Percentiles rank a stretch among this genome's conserved stretches.
Evolutionary conservation across 768 basidiomycete genomes (phyloP).

Genomic region (Solioccasus polychromus): DNA sequence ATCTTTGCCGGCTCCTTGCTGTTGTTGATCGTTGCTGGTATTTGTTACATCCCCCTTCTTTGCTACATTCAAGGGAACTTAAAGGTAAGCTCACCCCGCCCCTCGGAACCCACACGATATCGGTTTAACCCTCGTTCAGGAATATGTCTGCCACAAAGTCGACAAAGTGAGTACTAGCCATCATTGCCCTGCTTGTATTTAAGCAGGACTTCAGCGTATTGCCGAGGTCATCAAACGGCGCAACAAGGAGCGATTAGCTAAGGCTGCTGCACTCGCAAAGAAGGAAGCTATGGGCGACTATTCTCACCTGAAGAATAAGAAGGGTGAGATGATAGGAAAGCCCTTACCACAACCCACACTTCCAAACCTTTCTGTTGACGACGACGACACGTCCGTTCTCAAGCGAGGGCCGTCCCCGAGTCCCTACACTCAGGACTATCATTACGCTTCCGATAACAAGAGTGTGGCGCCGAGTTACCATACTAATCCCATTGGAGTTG

Average conservation of each 20-base stretch:
- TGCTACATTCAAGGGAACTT: slow-evolving; percentile 96
- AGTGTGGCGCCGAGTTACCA: slow-evolving; percentile 36
- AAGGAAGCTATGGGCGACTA: slow-evolving; percentile 91
- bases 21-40: slow-evolving; percentile 76
- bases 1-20: slow-evolving; percentile 84
- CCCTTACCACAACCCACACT: slow-evolving; percentile 92
- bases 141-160: slow-evolving; percentile 98
- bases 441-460: slow-evolving; percentile 50
- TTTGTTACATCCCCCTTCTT: slow-evolving; percentile 91
- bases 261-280: slow-evolving; percentile 78
- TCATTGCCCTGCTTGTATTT: slow-evolving; percentile 8
- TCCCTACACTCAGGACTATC: slow-evolving; percentile 54
- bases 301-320: slow-evolving; percentile 91
- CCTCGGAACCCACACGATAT: not conserved
- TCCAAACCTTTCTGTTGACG: slow-evolving; percentile 86
- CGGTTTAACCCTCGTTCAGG: slow-evolving; percentile 41
- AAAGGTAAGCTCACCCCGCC: slow-evolving; percentile 53
- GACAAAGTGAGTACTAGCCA: slow-evolving; percentile 70
- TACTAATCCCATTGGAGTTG: slow-evolving; percentile 40
- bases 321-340: slow-evolving; percentile 76
- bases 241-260: slow-evolving; percentile 79
- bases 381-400: slow-evolving; percentile 54
- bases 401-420: slow-evolving; percentile 56
- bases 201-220: slow-evolving; percentile 65
- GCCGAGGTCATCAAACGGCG: slow-evolving; percentile 89